Evolutionary conservation across 2,329 filamentous ascomycete genomes (phyloP).

Genomic region (Diplodia corticola): DNA sequence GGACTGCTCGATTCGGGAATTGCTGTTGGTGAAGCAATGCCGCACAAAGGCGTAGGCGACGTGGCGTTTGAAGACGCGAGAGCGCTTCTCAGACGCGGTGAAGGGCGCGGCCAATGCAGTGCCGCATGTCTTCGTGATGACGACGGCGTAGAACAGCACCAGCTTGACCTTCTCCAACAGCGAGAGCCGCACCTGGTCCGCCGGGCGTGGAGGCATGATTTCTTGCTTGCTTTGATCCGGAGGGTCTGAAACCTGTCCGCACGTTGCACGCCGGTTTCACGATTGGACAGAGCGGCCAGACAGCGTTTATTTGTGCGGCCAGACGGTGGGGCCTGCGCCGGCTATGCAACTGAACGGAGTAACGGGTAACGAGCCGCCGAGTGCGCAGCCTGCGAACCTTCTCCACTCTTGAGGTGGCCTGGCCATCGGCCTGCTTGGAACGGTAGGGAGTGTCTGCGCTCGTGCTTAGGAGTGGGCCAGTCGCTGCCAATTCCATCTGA

Average conservation of each 20-base stretch:
- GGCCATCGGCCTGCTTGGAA: background rate
- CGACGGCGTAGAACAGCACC: background rate
- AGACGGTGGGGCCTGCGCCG: background rate
- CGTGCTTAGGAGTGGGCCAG: too few species aligned
- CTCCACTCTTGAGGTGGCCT: too few species aligned
- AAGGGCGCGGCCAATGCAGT: background rate
- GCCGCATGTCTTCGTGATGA: background rate
- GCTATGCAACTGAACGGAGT: background rate
- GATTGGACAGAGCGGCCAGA: background rate
- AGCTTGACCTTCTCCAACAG: background rate
- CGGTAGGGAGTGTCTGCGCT: background rate
- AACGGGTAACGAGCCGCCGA: background rate
- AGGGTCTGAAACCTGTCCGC: background rate
- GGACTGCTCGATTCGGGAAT: background rate
- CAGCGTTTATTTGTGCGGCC: background rate
- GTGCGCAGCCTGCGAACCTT: background rate
- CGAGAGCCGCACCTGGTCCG: background rate
- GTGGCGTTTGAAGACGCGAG: background rate
- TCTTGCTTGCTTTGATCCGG: too few species aligned
- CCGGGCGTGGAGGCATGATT: background rate
- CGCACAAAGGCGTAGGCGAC: background rate
- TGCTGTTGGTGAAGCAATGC: background rate
- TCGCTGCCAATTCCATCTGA: too few species aligned
- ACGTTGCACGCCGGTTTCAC: background rate
- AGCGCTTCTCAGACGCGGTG: background rate